These are phyloP conservation scores for Schizopora paradoxa DNA, from an alignment of 1,284 basidiomycete species.

Conservation along the genomic window DNA sequence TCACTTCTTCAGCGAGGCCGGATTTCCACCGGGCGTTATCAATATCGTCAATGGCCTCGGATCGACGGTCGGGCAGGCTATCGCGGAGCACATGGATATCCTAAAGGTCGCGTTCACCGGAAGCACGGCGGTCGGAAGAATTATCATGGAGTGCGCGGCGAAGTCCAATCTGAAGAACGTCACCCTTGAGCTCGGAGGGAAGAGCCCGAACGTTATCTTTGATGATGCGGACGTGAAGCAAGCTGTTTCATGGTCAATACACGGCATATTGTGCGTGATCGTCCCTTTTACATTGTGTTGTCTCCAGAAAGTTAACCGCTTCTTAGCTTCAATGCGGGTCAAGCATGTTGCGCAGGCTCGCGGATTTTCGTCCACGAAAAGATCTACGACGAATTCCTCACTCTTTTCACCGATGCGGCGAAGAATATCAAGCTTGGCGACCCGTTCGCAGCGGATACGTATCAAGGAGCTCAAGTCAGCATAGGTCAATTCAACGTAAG, in stretches of 20 bases:
- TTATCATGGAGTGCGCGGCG: constrained; percentile 79
- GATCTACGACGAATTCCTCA: constrained; percentile 76
- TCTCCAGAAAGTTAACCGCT: background rate
- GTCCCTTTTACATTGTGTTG: constrained; percentile 1
- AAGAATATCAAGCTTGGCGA: constrained; percentile 64
- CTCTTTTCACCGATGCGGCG: constrained; percentile 52
- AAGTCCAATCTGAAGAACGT: constrained; percentile 84
- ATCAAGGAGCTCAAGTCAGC: constrained; percentile 89
- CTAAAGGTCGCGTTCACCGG: constrained; percentile 75
- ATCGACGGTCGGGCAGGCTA: constrained; percentile 57
- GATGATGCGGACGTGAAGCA: constrained; percentile 71
- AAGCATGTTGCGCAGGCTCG: constrained; percentile 83
- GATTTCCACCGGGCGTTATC: constrained; percentile 66
- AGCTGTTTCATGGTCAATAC: constrained; percentile 75
- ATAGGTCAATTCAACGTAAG: constrained; percentile 57
- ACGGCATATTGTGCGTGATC: constrained; percentile 66
- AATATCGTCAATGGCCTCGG: constrained; percentile 69
- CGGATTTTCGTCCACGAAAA: constrained; percentile 80
- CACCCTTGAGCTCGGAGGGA: constrained; percentile 90
- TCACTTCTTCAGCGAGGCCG: constrained; percentile 44
- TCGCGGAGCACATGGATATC: constrained; percentile 57
- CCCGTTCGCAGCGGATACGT: constrained; percentile 65
- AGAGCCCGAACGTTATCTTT: constrained; percentile 77
- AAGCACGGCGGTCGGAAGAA: constrained; percentile 74
- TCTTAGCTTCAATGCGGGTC: constrained; percentile 69